Evolutionary conservation across 805 yeast species (phyloP).

Genomic region (Hemisphaericaspora nanyangensis): DNA sequence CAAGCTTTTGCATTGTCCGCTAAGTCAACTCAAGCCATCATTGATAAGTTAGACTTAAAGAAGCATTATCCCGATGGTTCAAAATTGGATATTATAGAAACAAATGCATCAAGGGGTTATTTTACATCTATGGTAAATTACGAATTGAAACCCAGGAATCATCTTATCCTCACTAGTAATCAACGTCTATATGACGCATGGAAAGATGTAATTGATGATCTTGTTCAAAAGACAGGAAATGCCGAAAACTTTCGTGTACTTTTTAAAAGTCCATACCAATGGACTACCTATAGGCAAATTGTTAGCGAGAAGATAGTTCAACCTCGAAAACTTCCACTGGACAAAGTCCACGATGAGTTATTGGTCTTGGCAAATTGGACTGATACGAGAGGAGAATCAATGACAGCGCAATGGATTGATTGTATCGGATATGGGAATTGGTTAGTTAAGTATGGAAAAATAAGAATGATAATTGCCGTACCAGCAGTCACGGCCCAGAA

Average conservation of each 20-base stretch:
- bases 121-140: slow-evolving; percentile 62
- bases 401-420: slow-evolving; percentile 69
- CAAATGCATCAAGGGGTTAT: slow-evolving; percentile 57
- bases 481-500: slow-evolving; percentile 50
- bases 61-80: slow-evolving; percentile 30
- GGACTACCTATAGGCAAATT: slow-evolving; percentile 56
- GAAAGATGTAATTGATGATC: slow-evolving; percentile 21
- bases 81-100: slow-evolving; percentile 53
- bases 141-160: slow-evolving; percentile 56
- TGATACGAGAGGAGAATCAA: slow-evolving; percentile 53
- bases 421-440: slow-evolving; percentile 69
- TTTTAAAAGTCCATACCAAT: slow-evolving; percentile 56
- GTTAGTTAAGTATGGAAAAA: slow-evolving; percentile 68
- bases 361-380: slow-evolving; percentile 60
- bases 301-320: slow-evolving; percentile 40
- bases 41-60: slow-evolving; percentile 45
- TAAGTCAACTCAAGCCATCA: too few relatives aligned
- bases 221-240: slow-evolving; percentile 21
- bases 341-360: slow-evolving; percentile 48
- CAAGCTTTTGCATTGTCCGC: too few relatives aligned
- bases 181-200: slow-evolving; percentile 27
- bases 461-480: slow-evolving; percentile 69
- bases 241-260: slow-evolving; percentile 30
- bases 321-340: slow-evolving; percentile 22
- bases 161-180: slow-evolving; percentile 60